Conservation (phyloP, 116 monocot genomes). For the Cymodocea nodosa region DNA sequence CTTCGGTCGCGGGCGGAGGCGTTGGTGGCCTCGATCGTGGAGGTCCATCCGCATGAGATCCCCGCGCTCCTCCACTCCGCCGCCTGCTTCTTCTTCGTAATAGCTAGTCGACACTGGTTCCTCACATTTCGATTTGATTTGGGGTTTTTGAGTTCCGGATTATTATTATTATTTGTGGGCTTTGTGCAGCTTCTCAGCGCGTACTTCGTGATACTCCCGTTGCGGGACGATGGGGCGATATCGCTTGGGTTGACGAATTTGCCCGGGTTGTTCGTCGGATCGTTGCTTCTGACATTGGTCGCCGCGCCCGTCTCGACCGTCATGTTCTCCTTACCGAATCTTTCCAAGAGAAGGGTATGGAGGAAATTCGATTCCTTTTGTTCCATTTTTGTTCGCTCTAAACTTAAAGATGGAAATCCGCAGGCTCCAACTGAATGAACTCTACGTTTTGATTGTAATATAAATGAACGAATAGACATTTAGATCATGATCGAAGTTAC, state of each 20-base stretch:
- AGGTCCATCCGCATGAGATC: conserved; percentile 77
- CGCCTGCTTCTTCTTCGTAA: conserved; percentile 92
- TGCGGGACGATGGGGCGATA: conserved; percentile 91
- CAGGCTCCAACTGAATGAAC: too few species aligned
- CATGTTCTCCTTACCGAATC: conserved; percentile 59
- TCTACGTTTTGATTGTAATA: too few species aligned
- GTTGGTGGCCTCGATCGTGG: conserved; percentile 49
- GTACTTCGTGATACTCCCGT: conserved; percentile 83
- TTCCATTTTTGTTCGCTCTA: background rate
- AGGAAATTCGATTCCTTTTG: background rate
- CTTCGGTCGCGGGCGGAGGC: conserved; percentile 31
- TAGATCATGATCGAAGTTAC: too few species aligned
- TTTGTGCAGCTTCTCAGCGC: conserved; percentile 59
- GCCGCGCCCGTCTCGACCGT: conserved; percentile 80
- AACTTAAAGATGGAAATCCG: too few species aligned
- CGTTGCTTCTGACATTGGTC: conserved; percentile 63
- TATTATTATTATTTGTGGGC: background rate
- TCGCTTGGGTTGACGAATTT: conserved; percentile 67
- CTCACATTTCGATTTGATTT: background rate
- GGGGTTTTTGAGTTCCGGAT: background rate
- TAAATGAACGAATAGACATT: too few species aligned
- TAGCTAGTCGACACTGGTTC: background rate
- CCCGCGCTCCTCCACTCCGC: conserved; percentile 60
- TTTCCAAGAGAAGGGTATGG: conserved; percentile 42
- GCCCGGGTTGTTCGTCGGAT: conserved; percentile 73